Base-by-base conservation (phyloP, 148 eudicot species). In the Spergularia bocconei region DNA sequence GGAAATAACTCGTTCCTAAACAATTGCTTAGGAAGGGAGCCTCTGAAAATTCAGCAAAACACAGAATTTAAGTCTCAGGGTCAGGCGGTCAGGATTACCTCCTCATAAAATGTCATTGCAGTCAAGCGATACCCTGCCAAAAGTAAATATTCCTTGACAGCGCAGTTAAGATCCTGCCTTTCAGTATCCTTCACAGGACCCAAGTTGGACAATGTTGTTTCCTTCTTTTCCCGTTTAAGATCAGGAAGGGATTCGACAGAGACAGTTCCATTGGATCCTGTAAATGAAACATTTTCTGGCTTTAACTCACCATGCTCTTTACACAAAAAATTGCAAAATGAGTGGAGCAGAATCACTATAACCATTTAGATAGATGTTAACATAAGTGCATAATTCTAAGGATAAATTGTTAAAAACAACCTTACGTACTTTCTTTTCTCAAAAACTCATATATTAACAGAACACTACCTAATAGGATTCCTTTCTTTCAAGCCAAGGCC, bases 81-180 rank as follows among this genome's bases (percentile, higher is more conserved):
- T 56, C 67, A 41, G 20, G 61, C 57, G 25, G 70, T 56, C 67
- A 41, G 20, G 61, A 72, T 74, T 89, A 96, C 99, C 95, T 96
- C 99, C 78, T 96, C 99, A 79, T 89, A 92, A 84, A 95, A 96
- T 69, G 99, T 96, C 99, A 92, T 96, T 64, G 99, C 98, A 71
- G 98, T 88, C 63, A 96, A 88, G 76, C 99, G 99, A 67, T 96
- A 92, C 72, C 99, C 99, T 57, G 98, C 99, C 79, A 96, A 81
- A 44, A 96, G 91, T 72, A 96, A 77, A 86, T 96, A 92, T 72
- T 92, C 97, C 82, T 96, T 92, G 71, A 96, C 93, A 70, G 99
- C 98, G 73, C 91, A 91, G 75, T 96, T 96, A 71, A 96, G 88
- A 84, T 96, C 98, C 78, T 83, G 82, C 69, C 97, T 87, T 82